A percentile compares a stretch with the other conserved stretches of the same genome.
Evolutionary conservation across 176 grass and related monocot genomes (phyloP).

Genomic region (Aechmea fasciata): DNA sequence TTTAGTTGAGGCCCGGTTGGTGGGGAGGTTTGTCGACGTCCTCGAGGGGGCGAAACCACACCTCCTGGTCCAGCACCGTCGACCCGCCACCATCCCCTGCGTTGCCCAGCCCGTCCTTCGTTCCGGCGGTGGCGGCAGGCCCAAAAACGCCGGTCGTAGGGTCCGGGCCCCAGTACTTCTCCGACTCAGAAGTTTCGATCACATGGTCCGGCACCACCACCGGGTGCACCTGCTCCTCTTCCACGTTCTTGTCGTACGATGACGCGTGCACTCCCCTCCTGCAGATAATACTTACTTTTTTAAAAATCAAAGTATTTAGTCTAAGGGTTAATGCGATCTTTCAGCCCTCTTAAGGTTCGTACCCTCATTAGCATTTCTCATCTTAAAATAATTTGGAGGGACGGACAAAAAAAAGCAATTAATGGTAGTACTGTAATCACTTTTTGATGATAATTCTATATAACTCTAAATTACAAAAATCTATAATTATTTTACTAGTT

Average conservation of each 20-base stretch:
- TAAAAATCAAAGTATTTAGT: no score
- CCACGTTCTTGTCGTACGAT: constrained; percentile 91
- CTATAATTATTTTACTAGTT: no score
- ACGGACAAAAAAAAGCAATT: no score
- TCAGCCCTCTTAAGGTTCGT: no score
- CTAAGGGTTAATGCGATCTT: no score
- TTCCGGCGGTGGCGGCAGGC: constrained; percentile 27
- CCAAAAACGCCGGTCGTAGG: constrained; percentile 85
- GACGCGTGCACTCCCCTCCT: constrained; percentile 65
- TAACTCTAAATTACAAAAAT: no score
- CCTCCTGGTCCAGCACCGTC: constrained; percentile 72
- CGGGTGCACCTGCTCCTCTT: constrained; percentile 53
- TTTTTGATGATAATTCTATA: no score
- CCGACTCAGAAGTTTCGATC: constrained; percentile 44
- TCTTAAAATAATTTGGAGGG: no score
- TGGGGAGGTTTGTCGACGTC: constrained; percentile 47
- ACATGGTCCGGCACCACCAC: constrained; percentile 85
- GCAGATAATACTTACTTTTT: not conserved
- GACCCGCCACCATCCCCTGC: constrained; percentile 17
- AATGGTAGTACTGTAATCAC: no score
- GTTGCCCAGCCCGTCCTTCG: not conserved
- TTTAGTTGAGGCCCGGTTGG: constrained; percentile 8
- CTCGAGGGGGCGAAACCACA: constrained; percentile 80
- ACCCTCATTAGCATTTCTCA: no score
- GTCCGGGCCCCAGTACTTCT: constrained; percentile 89